Conservation (phyloP, 2,329 filamentous ascomycete genomes). For the Byssoonygena ceratinophila region DNA sequence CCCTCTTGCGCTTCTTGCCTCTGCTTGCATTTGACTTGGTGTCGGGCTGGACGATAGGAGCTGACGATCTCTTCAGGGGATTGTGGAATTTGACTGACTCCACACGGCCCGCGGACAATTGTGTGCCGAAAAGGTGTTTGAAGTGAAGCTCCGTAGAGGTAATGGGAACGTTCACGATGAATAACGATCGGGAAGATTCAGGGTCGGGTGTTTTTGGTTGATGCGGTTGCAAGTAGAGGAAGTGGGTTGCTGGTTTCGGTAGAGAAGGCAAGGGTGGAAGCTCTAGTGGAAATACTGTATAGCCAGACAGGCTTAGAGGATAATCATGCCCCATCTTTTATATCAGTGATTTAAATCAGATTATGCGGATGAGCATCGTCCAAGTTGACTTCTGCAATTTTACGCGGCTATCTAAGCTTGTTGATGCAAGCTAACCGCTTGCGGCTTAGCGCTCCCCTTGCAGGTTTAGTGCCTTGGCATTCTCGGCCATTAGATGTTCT, state of each 20-base stretch:
- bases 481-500: too few species aligned
- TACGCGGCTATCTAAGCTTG: neutral
- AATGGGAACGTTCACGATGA: constrained; percentile 78
- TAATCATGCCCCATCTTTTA: constrained; percentile 4
- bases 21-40: constrained; percentile 13
- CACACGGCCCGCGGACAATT: constrained; percentile 68
- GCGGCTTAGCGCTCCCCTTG: too few species aligned
- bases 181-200: constrained; percentile 68
- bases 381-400: too few species aligned
- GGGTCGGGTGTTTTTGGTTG: constrained; percentile 64
- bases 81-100: constrained; percentile 66
- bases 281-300: constrained; percentile 57
- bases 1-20: constrained; percentile 47
- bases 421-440: too few species aligned
- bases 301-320: constrained; percentile 44
- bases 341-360: neutral
- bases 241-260: constrained; percentile 57
- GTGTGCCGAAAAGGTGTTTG: constrained; percentile 59
- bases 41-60: constrained; percentile 17
- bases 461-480: too few species aligned
- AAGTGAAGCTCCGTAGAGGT: constrained; percentile 72
- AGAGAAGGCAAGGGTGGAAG: constrained; percentile 55
- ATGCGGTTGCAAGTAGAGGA: constrained; percentile 78
- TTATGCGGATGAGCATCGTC: neutral
- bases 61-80: constrained; percentile 31